Evolutionary conservation across 306 rosid genomes (phyloP), one percentile per base, ranked within the genome.

Genomic region (Acacia crassicarpa): DNA sequence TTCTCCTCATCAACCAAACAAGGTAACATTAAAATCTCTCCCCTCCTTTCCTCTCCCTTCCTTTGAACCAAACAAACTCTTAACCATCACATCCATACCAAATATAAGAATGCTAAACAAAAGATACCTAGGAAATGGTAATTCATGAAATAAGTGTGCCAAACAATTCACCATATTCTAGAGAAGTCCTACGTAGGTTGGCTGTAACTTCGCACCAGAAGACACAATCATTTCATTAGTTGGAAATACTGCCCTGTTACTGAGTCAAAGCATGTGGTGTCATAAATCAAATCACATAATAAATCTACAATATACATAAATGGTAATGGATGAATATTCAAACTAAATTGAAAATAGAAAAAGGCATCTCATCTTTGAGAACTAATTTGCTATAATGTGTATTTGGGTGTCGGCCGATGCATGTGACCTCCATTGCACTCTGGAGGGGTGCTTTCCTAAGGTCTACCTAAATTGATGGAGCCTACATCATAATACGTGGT

Each of bases 211-310:
- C 14, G n/a, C 44, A 66, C 45, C 22, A 32, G n/a, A 70, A 13
- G 67, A 62, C 8, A 61, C 25, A 27, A 62, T 19, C 35, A 62
- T 62, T 59, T 59, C 67, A 59, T 30, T 6, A 70, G 54, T 12
- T 70, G 75, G n/a, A n/a, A 44, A 70, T 8, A 44, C 49, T 40
- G 56, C 53, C 38, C 25, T 35, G 46, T 38, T 67, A 67, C 15
- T 44, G 35, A 22, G 75, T 70, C 33, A 70, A 44, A 12, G 35
- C 75, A 70, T 70, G 48, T 62, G 75, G 44, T 44, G 75, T 22
- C 54, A 43, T 35, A 70, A 22, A 22, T 23, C 38, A 43, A 4
- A 25, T 62, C 15, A 70, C 56, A 56, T 41, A 0, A 70, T 13
- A 43, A 5, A 62, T 19, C 27, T 44, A 58, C 17, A 12, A 15